Evolutionary conservation across 2,329 filamentous ascomycete genomes (phyloP).

Genomic region (Penicillium sp.): DNA sequence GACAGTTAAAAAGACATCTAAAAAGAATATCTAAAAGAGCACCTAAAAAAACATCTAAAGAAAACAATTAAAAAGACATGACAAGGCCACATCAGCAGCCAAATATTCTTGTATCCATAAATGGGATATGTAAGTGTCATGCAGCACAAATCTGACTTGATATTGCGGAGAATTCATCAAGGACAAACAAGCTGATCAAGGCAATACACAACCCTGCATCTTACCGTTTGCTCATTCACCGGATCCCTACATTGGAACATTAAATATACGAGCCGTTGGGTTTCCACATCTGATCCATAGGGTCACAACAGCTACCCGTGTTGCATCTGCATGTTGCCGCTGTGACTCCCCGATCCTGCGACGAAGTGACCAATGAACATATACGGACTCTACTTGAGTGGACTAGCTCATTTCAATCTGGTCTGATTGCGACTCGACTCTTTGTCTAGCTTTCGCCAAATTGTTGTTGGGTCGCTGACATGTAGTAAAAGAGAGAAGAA

Average conservation of each 20-base stretch:
- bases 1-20: too few relatives aligned
- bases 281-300: background rate
- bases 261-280: background rate
- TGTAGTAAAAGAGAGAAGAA: background rate
- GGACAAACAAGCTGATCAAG: conserved; percentile 1
- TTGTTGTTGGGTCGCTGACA: background rate
- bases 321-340: conserved; percentile 14
- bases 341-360: conserved; percentile 9
- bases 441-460: background rate
- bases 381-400: background rate
- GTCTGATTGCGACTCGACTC: background rate
- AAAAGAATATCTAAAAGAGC: too few relatives aligned
- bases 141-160: background rate
- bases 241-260: background rate
- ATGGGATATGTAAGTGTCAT: background rate
- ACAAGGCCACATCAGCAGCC: too few relatives aligned
- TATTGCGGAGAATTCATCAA: background rate
- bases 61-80: too few relatives aligned
- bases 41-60: too few relatives aligned
- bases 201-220: background rate
- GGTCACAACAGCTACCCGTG: conserved; percentile 3
- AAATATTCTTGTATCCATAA: background rate
- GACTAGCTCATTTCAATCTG: background rate
- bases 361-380: conserved; percentile 12
- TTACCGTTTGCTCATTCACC: background rate